Percentiles rank a stretch among this genome's conserved stretches.
Evolutionary conservation across 208 protist species (phyloP).

Genomic region (Leishmania aethiopica): DNA sequence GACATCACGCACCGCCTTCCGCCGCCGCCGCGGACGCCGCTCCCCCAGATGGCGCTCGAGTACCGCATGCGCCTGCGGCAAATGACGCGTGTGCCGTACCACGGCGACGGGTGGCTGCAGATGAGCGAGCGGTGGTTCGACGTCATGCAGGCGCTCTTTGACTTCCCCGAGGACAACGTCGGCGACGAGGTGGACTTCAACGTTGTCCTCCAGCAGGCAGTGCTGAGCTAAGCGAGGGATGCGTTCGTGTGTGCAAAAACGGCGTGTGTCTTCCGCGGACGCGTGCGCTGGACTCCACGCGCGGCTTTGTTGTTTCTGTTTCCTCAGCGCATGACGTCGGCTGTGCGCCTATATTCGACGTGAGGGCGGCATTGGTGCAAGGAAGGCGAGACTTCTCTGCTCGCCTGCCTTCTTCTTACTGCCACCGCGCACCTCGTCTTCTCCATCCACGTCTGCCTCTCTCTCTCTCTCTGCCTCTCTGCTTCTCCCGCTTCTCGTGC

Average conservation of each 20-base stretch:
- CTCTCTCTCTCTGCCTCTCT: background rate
- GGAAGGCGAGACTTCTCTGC: background rate
- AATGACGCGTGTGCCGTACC: conserved; percentile 71
- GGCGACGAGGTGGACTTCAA: conserved; percentile 29
- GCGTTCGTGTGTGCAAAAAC: no score
- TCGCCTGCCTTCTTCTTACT: background rate
- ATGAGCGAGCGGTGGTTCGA: conserved; percentile 71
- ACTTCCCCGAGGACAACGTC: conserved; percentile 68
- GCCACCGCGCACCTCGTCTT: background rate
- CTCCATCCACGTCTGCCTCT: background rate
- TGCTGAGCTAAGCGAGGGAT: conserved; percentile 9
- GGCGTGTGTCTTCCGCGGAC: background rate
- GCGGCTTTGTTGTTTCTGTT: background rate
- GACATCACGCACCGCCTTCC: conserved; percentile 82
- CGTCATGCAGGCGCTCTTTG: conserved; percentile 65
- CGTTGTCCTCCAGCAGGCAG: conserved; percentile 48
- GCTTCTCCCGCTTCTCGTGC: background rate
- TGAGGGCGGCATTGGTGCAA: background rate
- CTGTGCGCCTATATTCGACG: no score
- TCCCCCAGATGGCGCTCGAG: conserved; percentile 78
- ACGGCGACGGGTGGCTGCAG: conserved; percentile 70
- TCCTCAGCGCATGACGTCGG: background rate
- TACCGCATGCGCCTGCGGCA: conserved; percentile 41
- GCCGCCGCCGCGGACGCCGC: conserved; percentile 74
- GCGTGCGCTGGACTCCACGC: background rate